phyloP scores from a whole-genome alignment of 768 basidiomycete species.

The Amyloporia xantha region DNA sequence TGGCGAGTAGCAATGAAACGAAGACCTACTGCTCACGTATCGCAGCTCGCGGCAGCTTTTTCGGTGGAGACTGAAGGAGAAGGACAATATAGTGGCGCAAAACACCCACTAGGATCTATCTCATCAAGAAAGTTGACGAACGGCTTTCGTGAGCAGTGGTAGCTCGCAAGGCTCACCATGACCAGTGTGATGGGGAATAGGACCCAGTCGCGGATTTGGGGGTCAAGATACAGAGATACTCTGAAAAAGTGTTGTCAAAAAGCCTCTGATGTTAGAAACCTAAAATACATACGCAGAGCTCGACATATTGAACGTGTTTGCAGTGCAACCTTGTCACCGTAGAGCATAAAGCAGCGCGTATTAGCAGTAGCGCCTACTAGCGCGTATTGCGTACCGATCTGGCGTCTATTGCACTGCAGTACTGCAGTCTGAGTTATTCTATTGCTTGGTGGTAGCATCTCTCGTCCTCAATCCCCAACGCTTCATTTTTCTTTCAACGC shows the following conservation, averaged over 20 bases:
- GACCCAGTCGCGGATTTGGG: conserved; percentile 92
- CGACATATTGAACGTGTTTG: conserved; percentile 23
- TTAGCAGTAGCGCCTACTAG: no score
- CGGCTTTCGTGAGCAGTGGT: conserved; percentile 2
- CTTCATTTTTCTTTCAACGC: no score
- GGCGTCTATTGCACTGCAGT: no score
- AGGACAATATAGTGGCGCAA: conserved; percentile 88
- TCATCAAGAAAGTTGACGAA: not conserved
- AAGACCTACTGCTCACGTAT: conserved; percentile 86
- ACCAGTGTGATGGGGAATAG: conserved; percentile 95
- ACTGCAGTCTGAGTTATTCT: no score
- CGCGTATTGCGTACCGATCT: no score
- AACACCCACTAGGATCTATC: conserved; percentile 85
- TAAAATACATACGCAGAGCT: conserved; percentile 21
- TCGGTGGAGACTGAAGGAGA: conserved; percentile 77
- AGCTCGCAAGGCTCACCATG: conserved; percentile 60
- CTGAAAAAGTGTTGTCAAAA: conserved; percentile 16
- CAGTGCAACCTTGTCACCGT: no score
- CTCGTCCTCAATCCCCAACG: no score
- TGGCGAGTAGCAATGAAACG: not conserved
- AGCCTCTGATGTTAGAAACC: not conserved
- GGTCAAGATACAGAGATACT: conserved; percentile 74
- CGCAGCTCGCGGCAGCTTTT: conserved; percentile 68
- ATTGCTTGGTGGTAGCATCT: no score
- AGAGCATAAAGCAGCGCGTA: no score